Evolutionary conservation across 2,329 filamentous ascomycete species (phyloP).

Genomic region (Dendrostoma leiphaemia): DNA sequence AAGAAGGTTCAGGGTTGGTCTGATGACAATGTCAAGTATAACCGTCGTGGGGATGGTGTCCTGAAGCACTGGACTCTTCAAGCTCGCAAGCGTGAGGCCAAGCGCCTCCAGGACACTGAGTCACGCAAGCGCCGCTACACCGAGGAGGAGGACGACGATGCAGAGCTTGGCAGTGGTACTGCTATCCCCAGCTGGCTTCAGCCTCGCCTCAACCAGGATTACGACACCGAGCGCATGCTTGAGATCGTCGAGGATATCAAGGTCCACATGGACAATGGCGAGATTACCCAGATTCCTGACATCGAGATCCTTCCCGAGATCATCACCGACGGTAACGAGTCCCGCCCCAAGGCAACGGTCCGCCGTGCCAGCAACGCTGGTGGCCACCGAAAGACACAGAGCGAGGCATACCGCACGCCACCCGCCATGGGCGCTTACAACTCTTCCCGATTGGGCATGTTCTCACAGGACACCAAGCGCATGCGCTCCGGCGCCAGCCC

Average conservation of each 20-base stretch:
- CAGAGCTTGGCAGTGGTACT: slow-evolving; percentile 35
- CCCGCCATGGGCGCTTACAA: slow-evolving; percentile 19
- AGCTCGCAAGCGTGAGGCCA: slow-evolving; percentile 63
- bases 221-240: slow-evolving; percentile 46
- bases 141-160: slow-evolving; percentile 31
- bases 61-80: slow-evolving; percentile 61
- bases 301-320: slow-evolving; percentile 60
- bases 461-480: slow-evolving; percentile 14
- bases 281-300: slow-evolving; percentile 49
- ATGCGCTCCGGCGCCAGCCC: slow-evolving; percentile 14
- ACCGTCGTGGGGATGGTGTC: slow-evolving; percentile 32
- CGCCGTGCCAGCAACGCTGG: slow-evolving; percentile 22
- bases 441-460: slow-evolving; percentile 1
- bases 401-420: slow-evolving; percentile 22
- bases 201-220: slow-evolving; percentile 42
- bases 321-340: slow-evolving; percentile 31
- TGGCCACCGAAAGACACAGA: slow-evolving; percentile 17
- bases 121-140: slow-evolving; percentile 15
- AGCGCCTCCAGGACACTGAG: slow-evolving; percentile 43
- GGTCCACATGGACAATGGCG: slow-evolving; percentile 40
- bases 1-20: slow-evolving; percentile 63
- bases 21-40: slow-evolving; percentile 37
- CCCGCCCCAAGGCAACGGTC: slow-evolving; percentile 22
- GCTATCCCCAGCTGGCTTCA: slow-evolving; percentile 50
- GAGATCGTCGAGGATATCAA: slow-evolving; percentile 46